phyloP scores from a whole-genome alignment of 192 early-diverging fungal genomes.

The Rhizoclosmatium globosum region DNA sequence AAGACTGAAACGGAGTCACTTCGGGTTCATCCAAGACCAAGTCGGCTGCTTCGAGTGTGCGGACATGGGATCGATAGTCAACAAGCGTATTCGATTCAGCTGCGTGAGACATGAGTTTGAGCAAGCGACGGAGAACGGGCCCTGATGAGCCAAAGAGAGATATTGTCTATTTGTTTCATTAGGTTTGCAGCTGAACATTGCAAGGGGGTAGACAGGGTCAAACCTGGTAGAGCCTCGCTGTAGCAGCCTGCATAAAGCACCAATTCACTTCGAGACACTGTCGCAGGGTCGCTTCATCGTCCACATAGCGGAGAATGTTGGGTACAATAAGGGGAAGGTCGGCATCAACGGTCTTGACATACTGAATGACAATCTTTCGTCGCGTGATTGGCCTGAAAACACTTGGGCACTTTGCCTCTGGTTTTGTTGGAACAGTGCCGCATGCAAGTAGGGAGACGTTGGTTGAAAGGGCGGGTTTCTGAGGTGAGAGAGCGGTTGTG shows the following conservation, averaged over 20 bases:
- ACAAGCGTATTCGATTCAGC: conserved; percentile 23
- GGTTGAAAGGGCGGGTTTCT: no score
- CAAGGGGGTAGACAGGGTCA: not conserved
- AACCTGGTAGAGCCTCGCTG: conserved; percentile 25
- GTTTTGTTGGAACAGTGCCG: no score
- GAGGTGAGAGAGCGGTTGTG: no score
- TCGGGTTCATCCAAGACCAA: conserved; percentile 34
- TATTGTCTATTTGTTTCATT: not conserved
- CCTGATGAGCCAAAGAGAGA: conserved; percentile 20
- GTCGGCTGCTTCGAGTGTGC: conserved; percentile 17
- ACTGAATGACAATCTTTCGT: conserved; percentile 8
- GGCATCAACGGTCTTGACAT: conserved; percentile 10
- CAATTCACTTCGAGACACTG: conserved; percentile 32
- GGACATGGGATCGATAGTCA: conserved; percentile 29
- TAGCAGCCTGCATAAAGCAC: conserved; percentile 29
- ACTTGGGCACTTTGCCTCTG: no score
- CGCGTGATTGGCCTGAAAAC: conserved; percentile 7
- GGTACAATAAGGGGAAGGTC: conserved; percentile 30
- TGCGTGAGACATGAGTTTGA: conserved; percentile 26
- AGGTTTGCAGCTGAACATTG: not conserved
- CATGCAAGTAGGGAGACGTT: no score
- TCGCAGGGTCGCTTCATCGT: conserved; percentile 28
- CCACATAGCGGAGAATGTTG: conserved; percentile 25
- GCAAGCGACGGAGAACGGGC: conserved; percentile 16
- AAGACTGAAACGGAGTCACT: conserved; percentile 34